A percentile compares a stretch with the other conserved stretches of the same genome.
phyloP scores from a whole-genome alignment of 768 basidiomycete species.

The Mycena chlorophos region DNA sequence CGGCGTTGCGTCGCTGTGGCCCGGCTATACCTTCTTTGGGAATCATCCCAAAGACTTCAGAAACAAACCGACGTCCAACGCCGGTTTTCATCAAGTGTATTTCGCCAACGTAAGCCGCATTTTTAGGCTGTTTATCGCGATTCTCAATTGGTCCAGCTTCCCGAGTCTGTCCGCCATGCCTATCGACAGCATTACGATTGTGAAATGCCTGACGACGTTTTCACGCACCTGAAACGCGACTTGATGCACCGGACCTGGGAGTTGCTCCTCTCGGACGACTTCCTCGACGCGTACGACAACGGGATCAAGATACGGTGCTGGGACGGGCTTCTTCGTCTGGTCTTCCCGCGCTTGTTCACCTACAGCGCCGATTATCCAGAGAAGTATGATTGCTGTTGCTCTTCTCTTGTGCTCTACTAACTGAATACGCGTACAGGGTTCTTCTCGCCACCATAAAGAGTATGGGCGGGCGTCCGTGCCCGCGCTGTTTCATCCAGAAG shows the following conservation, averaged over 20 bases:
- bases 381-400: background rate
- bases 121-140: background rate
- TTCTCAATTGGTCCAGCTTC: background rate
- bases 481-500: too few species aligned
- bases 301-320: background rate
- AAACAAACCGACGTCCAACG: background rate
- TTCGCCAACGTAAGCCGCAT: background rate
- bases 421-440: slow-evolving; percentile 6
- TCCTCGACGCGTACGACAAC: background rate
- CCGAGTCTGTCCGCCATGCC: background rate
- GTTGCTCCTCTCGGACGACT: background rate
- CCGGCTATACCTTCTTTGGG: slow-evolving; percentile 6
- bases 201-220: background rate
- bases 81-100: background rate
- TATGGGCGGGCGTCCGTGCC: slow-evolving; percentile 16
- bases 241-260: background rate
- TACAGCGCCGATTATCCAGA: background rate
- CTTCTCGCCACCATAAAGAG: slow-evolving; percentile 19
- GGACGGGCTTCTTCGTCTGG: background rate
- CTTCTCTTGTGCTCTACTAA: background rate
- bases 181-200: background rate
- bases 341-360: background rate
- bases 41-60: background rate
- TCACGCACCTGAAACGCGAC: background rate
- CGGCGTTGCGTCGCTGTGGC: slow-evolving; percentile 18